Conservation (phyloP, 306 rosid genomes). For the Begonia peltatifolia region DNA sequence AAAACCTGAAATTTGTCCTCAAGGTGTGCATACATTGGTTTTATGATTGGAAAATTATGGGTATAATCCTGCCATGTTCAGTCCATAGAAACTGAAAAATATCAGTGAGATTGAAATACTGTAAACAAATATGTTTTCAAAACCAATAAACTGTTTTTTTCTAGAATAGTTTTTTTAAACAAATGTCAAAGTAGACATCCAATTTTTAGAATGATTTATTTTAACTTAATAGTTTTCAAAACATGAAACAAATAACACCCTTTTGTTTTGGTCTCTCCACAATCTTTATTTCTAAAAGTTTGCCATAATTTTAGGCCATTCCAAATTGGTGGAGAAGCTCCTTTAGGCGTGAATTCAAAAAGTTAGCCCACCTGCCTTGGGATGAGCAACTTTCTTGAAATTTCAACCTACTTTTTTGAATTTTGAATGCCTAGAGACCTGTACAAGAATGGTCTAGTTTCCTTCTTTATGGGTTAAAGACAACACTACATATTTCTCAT, state of each 20-base stretch:
- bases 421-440: neutral
- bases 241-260: neutral
- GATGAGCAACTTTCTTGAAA: neutral
- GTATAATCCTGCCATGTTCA: too few species aligned
- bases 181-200: too few species aligned
- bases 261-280: neutral
- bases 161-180: too few species aligned
- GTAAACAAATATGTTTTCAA: too few species aligned
- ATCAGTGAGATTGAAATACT: too few species aligned
- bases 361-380: neutral
- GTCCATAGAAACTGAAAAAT: too few species aligned
- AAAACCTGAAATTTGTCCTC: too few species aligned
- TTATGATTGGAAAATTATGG: too few species aligned
- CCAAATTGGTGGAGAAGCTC: neutral
- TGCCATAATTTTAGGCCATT: neutral
- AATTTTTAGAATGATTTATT: too few species aligned
- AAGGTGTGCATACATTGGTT: too few species aligned
- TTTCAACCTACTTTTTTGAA: neutral
- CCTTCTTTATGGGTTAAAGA: neutral
- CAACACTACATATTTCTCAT: neutral
- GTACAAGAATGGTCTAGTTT: neutral
- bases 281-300: neutral
- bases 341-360: neutral
- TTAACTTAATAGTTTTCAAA: too few species aligned
- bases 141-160: too few species aligned